Conservation (phyloP, 441 rosid genomes). For the Arabidopsis lyrata region DNA sequence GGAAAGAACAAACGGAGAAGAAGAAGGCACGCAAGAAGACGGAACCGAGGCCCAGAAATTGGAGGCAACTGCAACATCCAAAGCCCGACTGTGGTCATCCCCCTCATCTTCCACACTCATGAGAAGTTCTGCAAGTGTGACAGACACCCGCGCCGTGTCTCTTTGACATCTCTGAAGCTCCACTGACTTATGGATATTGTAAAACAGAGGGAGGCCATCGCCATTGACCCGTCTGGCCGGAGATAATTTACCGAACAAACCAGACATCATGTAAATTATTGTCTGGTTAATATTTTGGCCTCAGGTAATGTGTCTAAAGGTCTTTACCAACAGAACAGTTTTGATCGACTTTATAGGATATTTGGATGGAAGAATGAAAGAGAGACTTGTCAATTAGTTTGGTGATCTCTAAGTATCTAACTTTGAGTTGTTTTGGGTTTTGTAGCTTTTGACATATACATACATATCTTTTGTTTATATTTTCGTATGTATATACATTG, state of each 20-base stretch:
- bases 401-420: constrained; percentile 61
- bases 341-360: constrained; percentile 51
- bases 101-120: constrained; percentile 62
- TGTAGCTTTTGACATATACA: constrained; percentile 30
- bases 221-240: constrained; percentile 44
- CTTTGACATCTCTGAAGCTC: constrained; percentile 54
- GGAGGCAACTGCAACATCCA: constrained; percentile 35
- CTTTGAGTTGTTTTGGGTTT: constrained; percentile 22
- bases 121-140: constrained; percentile 71
- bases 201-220: constrained; percentile 49
- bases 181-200: constrained; percentile 36
- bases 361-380: constrained; percentile 8
- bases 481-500: constrained; percentile 2
- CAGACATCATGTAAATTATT: constrained; percentile 46
- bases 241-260: constrained; percentile 43
- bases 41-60: constrained; percentile 37
- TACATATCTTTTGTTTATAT: constrained; percentile 6
- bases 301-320: constrained; percentile 24
- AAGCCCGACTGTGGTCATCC: constrained; percentile 37
- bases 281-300: constrained; percentile 3
- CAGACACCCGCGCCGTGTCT: constrained; percentile 52
- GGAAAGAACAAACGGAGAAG: constrained; percentile 68
- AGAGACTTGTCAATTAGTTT: constrained; percentile 49
- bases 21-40: constrained; percentile 42
- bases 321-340: constrained; percentile 24